phyloP scores from a whole-genome alignment of 805 yeast genomes.

The Kluyveromyces aestuarii region DNA sequence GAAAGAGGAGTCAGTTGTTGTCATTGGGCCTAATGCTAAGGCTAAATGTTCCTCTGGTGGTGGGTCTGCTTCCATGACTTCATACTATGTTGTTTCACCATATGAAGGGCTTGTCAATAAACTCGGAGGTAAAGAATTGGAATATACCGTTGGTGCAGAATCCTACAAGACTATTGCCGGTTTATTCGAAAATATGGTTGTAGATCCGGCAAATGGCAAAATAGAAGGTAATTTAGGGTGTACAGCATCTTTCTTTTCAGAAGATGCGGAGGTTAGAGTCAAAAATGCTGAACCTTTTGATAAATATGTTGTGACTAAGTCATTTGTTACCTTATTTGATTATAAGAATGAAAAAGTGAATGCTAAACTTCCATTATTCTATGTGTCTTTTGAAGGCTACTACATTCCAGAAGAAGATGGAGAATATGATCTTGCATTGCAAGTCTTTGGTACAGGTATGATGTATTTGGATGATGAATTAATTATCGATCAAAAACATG shows the following conservation, averaged over 20 bases:
- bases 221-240: constrained; percentile 16
- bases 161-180: constrained; percentile 30
- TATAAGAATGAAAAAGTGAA: constrained; percentile 19
- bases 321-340: constrained; percentile 22
- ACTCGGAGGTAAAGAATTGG: constrained; percentile 14
- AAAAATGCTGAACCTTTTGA: constrained; percentile 23
- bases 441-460: constrained; percentile 47
- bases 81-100: constrained; percentile 42
- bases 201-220: constrained; percentile 12
- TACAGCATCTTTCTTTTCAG: constrained; percentile 18
- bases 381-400: constrained; percentile 35
- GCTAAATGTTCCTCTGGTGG: constrained; percentile 46
- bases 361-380: constrained; percentile 24
- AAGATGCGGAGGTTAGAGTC: constrained; percentile 9
- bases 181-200: constrained; percentile 18
- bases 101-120: constrained; percentile 35
- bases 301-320: constrained; percentile 11
- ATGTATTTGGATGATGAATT: constrained; percentile 43
- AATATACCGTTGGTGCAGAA: constrained; percentile 31
- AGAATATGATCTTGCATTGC: constrained; percentile 42
- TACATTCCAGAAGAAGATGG: constrained; percentile 41
- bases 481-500: constrained; percentile 47
- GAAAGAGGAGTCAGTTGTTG: constrained; percentile 34
- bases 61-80: constrained; percentile 47
- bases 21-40: constrained; percentile 54